Evolutionary conservation across 352 stramenopile species (phyloP).

Genomic region (Globisporangium orthogonon): DNA sequence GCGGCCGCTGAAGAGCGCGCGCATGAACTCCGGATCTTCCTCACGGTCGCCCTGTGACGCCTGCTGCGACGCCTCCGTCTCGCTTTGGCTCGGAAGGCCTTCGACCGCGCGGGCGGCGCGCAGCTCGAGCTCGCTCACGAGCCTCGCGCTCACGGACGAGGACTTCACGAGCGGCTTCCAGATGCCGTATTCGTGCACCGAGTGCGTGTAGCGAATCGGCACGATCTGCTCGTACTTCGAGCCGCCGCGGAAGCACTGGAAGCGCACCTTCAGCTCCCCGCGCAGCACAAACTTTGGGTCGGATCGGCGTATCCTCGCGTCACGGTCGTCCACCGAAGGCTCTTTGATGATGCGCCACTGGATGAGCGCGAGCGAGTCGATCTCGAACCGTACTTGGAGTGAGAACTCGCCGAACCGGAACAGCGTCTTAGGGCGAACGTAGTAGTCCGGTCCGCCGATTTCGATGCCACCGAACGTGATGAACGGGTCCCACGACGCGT

Average conservation of each 20-base stretch:
- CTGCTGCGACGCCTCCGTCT: slow-evolving; percentile 5
- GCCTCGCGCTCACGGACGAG: slow-evolving; percentile 1
- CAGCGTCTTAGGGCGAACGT: slow-evolving; percentile 23
- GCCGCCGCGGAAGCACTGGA: slow-evolving; percentile 3
- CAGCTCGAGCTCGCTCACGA: neutral
- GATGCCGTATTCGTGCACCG: neutral
- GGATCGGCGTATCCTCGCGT: neutral
- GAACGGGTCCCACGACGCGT: slow-evolving; percentile 32
- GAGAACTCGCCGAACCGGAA: slow-evolving; percentile 22
- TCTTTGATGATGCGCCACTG: slow-evolving; percentile 27
- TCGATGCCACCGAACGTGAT: slow-evolving; percentile 3
- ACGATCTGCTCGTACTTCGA: slow-evolving; percentile 10
- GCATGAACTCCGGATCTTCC: slow-evolving; percentile 16
- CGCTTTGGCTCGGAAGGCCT: slow-evolving; percentile 4
- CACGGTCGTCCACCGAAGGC: neutral
- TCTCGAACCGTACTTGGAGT: slow-evolving; percentile 27
- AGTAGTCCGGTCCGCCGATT: slow-evolving; percentile 8
- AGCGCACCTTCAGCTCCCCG: slow-evolving; percentile 11
- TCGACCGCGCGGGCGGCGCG: neutral
- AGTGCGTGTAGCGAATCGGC: slow-evolving; percentile 11
- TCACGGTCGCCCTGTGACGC: neutral
- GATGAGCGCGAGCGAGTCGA: slow-evolving; percentile 19
- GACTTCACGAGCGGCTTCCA: slow-evolving; percentile 15
- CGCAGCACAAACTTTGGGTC: slow-evolving; percentile 14
- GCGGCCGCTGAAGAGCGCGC: slow-evolving; percentile 19